Conservation (phyloP, 1,139 yeast species). For the Candida sp. region DNA sequence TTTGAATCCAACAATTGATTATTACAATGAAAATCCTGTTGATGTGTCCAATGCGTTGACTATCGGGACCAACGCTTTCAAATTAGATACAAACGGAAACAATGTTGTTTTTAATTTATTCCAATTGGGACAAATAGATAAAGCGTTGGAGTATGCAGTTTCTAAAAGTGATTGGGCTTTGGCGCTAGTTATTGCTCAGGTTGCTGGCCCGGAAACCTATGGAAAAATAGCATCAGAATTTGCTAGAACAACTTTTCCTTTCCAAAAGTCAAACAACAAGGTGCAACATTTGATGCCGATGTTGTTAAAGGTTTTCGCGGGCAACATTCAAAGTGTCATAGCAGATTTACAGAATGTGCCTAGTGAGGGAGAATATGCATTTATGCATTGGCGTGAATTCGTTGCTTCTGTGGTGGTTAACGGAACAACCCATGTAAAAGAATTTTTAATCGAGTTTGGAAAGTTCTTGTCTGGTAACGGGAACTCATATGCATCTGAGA, state of each 20-base stretch:
- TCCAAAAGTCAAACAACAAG: constrained; percentile 39
- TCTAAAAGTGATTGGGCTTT: constrained; percentile 73
- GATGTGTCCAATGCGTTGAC: constrained; percentile 12
- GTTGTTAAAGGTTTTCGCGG: constrained; percentile 62
- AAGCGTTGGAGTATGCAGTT: constrained; percentile 63
- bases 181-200: constrained; percentile 67
- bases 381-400: constrained; percentile 50
- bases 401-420: constrained; percentile 43
- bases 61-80: constrained; percentile 28
- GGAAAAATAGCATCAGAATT: constrained; percentile 50
- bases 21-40: constrained; percentile 11
- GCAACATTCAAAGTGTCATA: constrained; percentile 55
- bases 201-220: constrained; percentile 63
- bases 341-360: constrained; percentile 42
- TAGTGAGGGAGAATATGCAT: constrained; percentile 47
- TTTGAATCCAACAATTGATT: constrained; percentile 35
- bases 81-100: constrained; percentile 34
- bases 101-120: constrained; percentile 35
- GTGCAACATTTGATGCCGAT: constrained; percentile 57
- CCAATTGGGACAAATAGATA: constrained; percentile 62
- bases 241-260: constrained; percentile 33
- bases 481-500: constrained; percentile 34
- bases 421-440: constrained; percentile 30
- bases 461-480: constrained; percentile 39
- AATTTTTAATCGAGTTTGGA: constrained; percentile 56